Evolutionary conservation across 306 rosid species (phyloP).

Genomic region (Vigna hirtella): DNA sequence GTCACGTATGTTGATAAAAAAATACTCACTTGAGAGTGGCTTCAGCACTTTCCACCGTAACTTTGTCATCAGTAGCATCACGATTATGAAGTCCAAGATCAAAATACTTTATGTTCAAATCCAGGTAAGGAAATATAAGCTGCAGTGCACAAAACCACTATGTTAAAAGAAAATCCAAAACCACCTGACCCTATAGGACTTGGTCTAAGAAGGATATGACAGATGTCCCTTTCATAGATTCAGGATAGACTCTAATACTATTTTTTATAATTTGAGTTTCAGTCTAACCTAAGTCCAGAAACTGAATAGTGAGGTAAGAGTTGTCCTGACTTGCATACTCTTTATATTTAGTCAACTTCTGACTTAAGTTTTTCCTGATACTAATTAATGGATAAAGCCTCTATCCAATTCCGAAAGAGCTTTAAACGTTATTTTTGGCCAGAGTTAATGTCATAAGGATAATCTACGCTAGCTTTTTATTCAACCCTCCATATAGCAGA

Average conservation of each 20-base stretch:
- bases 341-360: no score
- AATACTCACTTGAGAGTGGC: slow-evolving; percentile 83
- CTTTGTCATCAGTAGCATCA: slow-evolving; percentile 85
- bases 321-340: no score
- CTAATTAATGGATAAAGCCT: neutral
- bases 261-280: no score
- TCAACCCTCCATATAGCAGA: neutral
- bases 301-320: no score
- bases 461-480: neutral
- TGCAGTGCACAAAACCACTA: slow-evolving; percentile 52
- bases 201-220: no score
- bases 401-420: neutral
- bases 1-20: slow-evolving; percentile 18
- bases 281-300: no score
- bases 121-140: slow-evolving; percentile 89
- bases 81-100: slow-evolving; percentile 90
- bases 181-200: neutral
- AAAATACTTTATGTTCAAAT: slow-evolving; percentile 87
- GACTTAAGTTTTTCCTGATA: neutral
- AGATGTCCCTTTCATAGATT: no score
- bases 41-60: slow-evolving; percentile 92
- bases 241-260: no score
- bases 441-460: neutral
- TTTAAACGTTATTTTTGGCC: neutral
- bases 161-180: slow-evolving; percentile 22